Conservation (phyloP, 2,329 filamentous ascomycete genomes). For the Xylaria polymorpha region DNA sequence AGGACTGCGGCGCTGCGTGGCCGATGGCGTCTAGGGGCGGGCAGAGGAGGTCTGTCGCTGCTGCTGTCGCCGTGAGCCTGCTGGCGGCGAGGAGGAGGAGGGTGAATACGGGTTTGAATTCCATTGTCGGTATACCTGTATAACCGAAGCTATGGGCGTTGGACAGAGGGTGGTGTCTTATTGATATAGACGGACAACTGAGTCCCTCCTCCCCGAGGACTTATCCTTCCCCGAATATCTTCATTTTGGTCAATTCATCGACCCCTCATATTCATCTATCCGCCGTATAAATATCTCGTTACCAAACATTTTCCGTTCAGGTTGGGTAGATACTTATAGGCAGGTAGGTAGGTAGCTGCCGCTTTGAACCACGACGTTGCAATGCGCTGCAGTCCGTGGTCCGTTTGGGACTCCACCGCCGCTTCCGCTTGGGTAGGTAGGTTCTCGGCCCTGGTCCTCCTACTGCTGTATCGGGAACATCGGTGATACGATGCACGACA, state of each 20-base stretch:
- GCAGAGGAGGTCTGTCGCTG: conserved; percentile 17
- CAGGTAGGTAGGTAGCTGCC: background rate
- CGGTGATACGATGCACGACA: background rate
- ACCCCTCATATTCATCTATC: conserved; percentile 1
- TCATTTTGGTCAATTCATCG: conserved; percentile 2
- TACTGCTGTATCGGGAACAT: conserved; percentile 11
- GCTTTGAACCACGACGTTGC: conserved; percentile 9
- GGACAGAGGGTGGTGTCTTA: background rate
- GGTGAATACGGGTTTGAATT: background rate
- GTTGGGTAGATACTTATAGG: background rate
- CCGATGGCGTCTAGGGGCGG: conserved; percentile 28
- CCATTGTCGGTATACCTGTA: background rate
- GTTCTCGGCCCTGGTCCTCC: conserved; percentile 3
- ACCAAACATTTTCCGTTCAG: background rate
- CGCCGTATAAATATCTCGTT: background rate
- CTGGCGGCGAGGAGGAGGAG: conserved; percentile 10
- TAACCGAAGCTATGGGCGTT: background rate
- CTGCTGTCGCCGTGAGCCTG: background rate
- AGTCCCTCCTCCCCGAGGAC: background rate
- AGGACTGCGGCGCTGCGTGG: conserved; percentile 20
- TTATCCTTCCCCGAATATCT: background rate
- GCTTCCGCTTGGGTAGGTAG: background rate
- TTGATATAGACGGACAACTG: background rate
- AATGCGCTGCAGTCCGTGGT: background rate
- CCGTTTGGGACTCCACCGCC: background rate